phyloP scores from a whole-genome alignment of 2,329 filamentous ascomycete genomes.

The Epichloe scottii region DNA sequence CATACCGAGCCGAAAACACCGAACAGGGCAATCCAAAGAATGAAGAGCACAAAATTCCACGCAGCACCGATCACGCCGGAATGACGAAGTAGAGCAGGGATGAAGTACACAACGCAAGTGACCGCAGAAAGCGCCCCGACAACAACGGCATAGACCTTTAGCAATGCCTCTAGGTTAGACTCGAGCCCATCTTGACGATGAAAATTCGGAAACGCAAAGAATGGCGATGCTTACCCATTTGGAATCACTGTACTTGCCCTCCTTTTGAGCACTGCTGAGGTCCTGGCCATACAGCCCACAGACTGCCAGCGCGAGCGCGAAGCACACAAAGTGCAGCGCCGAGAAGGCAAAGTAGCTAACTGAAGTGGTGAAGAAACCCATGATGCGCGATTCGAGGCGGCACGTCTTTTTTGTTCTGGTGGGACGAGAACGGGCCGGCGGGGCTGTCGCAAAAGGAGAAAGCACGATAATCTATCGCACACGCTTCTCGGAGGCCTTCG shows the following conservation, averaged over 20 bases:
- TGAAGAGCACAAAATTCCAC: slow-evolving; percentile 60
- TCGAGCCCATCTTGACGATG: neutral
- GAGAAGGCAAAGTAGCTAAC: slow-evolving; percentile 42
- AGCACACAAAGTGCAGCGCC: slow-evolving; percentile 59
- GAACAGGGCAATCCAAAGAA: slow-evolving; percentile 73
- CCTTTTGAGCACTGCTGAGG: slow-evolving; percentile 40
- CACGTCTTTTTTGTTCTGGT: neutral
- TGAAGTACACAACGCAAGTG: slow-evolving; percentile 51
- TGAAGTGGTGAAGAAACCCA: slow-evolving; percentile 33
- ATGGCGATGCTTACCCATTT: slow-evolving; percentile 51
- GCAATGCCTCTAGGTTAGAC: slow-evolving; percentile 1
- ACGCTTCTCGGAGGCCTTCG: neutral
- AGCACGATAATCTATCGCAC: neutral
- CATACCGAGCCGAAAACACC: slow-evolving; percentile 62
- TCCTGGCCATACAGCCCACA: slow-evolving; percentile 68
- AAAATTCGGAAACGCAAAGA: neutral
- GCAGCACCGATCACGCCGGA: slow-evolving; percentile 38
- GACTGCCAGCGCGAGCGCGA: slow-evolving; percentile 64
- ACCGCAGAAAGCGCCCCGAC: slow-evolving; percentile 53
- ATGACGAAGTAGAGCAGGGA: slow-evolving; percentile 47
- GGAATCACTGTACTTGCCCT: slow-evolving; percentile 40
- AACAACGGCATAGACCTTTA: slow-evolving; percentile 57
- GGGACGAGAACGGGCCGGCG: neutral
- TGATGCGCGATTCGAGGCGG: slow-evolving; percentile 13
- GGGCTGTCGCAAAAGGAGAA: neutral